Conservation (phyloP, 2,329 filamentous ascomycete genomes). For the Annulohypoxylon truncatum region DNA sequence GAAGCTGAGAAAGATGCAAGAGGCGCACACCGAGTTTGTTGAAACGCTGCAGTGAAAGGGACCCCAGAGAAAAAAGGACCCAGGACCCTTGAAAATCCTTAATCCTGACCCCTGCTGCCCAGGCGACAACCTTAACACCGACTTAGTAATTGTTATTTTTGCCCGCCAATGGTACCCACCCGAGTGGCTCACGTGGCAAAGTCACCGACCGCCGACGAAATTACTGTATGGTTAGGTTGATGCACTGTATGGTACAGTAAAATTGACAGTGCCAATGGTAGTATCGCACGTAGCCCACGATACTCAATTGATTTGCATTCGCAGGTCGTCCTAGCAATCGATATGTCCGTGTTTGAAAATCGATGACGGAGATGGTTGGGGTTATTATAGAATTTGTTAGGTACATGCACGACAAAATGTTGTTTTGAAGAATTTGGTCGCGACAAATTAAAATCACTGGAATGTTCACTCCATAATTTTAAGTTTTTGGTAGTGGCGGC, state of each 20-base stretch:
- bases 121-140: neutral
- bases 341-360: neutral
- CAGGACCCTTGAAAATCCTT: slow-evolving; percentile 6
- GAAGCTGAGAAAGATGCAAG: slow-evolving; percentile 8
- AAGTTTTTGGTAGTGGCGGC: neutral
- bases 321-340: neutral
- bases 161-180: slow-evolving; percentile 4
- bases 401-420: neutral
- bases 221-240: slow-evolving; percentile 24
- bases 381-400: neutral
- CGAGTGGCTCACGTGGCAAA: slow-evolving; percentile 24
- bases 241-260: slow-evolving; percentile 5
- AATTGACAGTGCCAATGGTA: slow-evolving; percentile 1
- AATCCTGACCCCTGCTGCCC: neutral
- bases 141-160: slow-evolving; percentile 2
- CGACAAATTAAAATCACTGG: slow-evolving; percentile 11
- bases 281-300: slow-evolving; percentile 15
- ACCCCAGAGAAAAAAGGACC: neutral
- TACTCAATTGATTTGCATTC: neutral
- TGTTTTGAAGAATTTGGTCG: slow-evolving; percentile 3
- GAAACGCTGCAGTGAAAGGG: slow-evolving; percentile 23
- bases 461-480: slow-evolving; percentile 6
- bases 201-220: neutral
- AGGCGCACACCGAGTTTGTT: slow-evolving; percentile 24
- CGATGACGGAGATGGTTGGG: neutral